Evolutionary conservation across 129 eudicot genomes (phyloP), one percentile per base, ranked within the genome.

Genomic region (Pulicaria dysenterica): DNA sequence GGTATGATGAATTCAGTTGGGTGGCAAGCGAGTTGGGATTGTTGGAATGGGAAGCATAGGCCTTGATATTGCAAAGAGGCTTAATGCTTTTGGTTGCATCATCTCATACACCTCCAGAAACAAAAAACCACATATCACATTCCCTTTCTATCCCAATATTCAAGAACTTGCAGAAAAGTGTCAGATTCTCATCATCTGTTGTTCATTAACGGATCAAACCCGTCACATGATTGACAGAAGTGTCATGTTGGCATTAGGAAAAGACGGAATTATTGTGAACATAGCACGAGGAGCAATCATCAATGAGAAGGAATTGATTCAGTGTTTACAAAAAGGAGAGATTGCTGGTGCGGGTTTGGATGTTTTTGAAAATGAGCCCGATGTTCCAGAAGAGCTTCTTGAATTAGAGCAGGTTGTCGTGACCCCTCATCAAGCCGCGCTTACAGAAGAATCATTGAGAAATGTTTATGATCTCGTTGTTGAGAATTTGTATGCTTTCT

Each of bases 321-420:
- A 64, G 9, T 75, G 82, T 65, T 80, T 93, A 78, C 68, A 58
- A 58, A 65, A 78, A 14, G 83, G 90, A 50, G 85, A 85, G 24
- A 87, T 93, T 14, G 92, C 84, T 2, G 98, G 96, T 56, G 98
- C 86, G n/a, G 98, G 96, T 4, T 72, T 93, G 73, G 98, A 93
- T 61, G 98, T 85, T 71, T 87, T 80, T 73, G 96, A 85, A 67
- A 63, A 85, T 7, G 98, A 93, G 67, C 98, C 96, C 9, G 7
- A 47, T 61, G 88, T 85, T 9, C 83, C 86, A 0, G 36, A 73
- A 11, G 89, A 84, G 68, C 77, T 93, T 34, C 57, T 83, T 12
- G 50, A 38, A 8, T 69, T 89, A 67, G 88, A 93, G 43, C 89
- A 85, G 9, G 95, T 87, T 43, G 96, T 93, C 14, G 58, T 93